Evolutionary conservation across 2,329 filamentous ascomycete species (phyloP).

Genomic region (Aspergillus pseudonomiae): DNA sequence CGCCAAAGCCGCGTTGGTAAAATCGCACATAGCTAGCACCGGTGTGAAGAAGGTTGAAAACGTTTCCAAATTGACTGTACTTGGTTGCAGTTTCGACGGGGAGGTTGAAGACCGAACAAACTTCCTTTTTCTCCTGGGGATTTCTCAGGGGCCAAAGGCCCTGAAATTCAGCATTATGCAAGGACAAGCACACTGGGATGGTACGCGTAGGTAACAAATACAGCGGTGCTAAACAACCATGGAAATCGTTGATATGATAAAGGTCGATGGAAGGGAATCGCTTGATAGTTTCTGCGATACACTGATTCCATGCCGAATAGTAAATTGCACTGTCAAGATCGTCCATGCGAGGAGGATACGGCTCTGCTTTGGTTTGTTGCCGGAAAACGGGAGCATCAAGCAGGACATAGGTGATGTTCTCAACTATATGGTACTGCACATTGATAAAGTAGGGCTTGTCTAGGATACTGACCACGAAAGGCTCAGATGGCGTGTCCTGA

Average conservation of each 20-base stretch:
- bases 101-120: slow-evolving; percentile 67
- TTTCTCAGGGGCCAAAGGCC: slow-evolving; percentile 70
- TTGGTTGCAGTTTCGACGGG: slow-evolving; percentile 58
- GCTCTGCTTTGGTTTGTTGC: slow-evolving; percentile 63
- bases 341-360: slow-evolving; percentile 71
- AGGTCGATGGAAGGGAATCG: slow-evolving; percentile 63
- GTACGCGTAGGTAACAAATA: slow-evolving; percentile 63
- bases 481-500: slow-evolving; percentile 58
- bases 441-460: slow-evolving; percentile 63
- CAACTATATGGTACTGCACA: slow-evolving; percentile 64
- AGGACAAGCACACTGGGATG: slow-evolving; percentile 64
- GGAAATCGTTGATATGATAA: slow-evolving; percentile 71
- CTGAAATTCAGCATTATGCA: slow-evolving; percentile 72
- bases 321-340: slow-evolving; percentile 69
- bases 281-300: slow-evolving; percentile 65
- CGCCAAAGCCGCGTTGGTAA: slow-evolving; percentile 69
- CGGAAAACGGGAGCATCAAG: slow-evolving; percentile 69
- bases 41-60: slow-evolving; percentile 70
- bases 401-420: slow-evolving; percentile 70
- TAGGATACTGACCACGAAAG: slow-evolving; percentile 65
- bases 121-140: slow-evolving; percentile 62
- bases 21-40: slow-evolving; percentile 68
- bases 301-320: slow-evolving; percentile 72
- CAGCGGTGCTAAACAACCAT: slow-evolving; percentile 64
- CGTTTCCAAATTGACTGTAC: slow-evolving; percentile 69